A percentile compares a stretch with the other conserved stretches of the same genome.
Conservation (phyloP, 2,329 filamentous ascomycete species). For the Daldinia sp. region DNA sequence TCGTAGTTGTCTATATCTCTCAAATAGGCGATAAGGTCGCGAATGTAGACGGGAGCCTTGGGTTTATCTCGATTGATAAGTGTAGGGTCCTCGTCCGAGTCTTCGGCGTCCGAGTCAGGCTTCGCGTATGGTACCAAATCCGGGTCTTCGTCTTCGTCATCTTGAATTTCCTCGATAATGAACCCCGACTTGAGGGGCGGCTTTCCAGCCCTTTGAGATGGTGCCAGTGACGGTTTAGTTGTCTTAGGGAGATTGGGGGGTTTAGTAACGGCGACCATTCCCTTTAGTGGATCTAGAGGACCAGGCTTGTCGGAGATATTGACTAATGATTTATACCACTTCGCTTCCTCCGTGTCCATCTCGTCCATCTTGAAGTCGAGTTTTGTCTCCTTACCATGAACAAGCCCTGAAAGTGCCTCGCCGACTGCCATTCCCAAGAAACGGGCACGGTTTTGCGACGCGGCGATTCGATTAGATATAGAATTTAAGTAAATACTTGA, state of each 20-base stretch:
- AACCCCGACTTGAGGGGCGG: conserved; percentile 51
- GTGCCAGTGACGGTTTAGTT: conserved; percentile 32
- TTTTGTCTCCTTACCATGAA: conserved; percentile 72
- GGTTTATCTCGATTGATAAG: conserved; percentile 84
- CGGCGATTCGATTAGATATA: conserved; percentile 84
- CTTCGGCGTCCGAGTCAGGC: conserved; percentile 85
- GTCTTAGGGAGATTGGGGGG: conserved; percentile 38
- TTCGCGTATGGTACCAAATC: conserved; percentile 83
- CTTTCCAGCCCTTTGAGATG: conserved; percentile 40
- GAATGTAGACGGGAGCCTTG: conserved; percentile 87
- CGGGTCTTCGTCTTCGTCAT: conserved; percentile 66
- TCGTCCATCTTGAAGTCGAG: conserved; percentile 89
- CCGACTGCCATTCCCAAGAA: conserved; percentile 91
- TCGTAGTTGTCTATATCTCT: conserved; percentile 86
- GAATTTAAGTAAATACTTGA: conserved; percentile 77
- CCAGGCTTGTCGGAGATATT: conserved; percentile 70
- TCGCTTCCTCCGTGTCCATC: conserved; percentile 73
- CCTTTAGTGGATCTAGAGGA: conserved; percentile 58
- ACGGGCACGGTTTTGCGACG: conserved; percentile 76
- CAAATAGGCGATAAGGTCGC: conserved; percentile 81
- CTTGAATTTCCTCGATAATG: conserved; percentile 72
- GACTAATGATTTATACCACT: conserved; percentile 76
- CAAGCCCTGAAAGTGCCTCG: conserved; percentile 71
- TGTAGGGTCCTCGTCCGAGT: conserved; percentile 93
- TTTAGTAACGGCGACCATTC: conserved; percentile 39